A percentile compares a stretch with the other conserved stretches of the same genome.
Conservation (phyloP, 768 basidiomycete genomes). For the Mycena chlorophos region DNA sequence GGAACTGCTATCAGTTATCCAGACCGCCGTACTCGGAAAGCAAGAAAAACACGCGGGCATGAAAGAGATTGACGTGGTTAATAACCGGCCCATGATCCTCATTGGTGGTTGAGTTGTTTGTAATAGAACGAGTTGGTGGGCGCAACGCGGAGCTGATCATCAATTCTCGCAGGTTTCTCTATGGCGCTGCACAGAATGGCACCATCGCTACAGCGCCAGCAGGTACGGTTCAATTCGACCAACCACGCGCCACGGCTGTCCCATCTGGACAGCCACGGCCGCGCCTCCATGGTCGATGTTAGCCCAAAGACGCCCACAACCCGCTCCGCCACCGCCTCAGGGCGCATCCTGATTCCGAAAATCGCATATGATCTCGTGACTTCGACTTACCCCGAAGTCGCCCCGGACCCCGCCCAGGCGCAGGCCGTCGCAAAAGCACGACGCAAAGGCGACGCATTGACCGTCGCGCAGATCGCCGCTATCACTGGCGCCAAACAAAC, state of each 20-base stretch:
- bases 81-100: constrained; percentile 87
- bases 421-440: constrained; percentile 44
- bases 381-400: constrained; percentile 35
- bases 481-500: constrained; percentile 89
- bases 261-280: constrained; percentile 71
- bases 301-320: constrained; percentile 58
- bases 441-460: constrained; percentile 69
- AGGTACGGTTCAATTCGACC: constrained; percentile 21
- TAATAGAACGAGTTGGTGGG: constrained; percentile 11
- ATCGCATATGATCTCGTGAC: constrained; percentile 67
- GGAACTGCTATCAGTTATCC: constrained; percentile 60
- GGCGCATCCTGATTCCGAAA: constrained; percentile 66
- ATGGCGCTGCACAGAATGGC: not conserved
- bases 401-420: constrained; percentile 14
- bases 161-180: not conserved
- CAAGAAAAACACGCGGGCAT: constrained; percentile 83
- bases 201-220: not conserved
- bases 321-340: constrained; percentile 73
- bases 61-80: constrained; percentile 74
- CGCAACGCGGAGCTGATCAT: constrained; percentile 1
- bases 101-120: constrained; percentile 91
- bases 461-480: constrained; percentile 79
- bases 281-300: constrained; percentile 84
- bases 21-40: constrained; percentile 66
- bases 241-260: constrained; percentile 47